Evolutionary conservation across 345 rosid species (phyloP), one percentile per base, ranked within the genome.

Genomic region (Hypericum androsaemum): DNA sequence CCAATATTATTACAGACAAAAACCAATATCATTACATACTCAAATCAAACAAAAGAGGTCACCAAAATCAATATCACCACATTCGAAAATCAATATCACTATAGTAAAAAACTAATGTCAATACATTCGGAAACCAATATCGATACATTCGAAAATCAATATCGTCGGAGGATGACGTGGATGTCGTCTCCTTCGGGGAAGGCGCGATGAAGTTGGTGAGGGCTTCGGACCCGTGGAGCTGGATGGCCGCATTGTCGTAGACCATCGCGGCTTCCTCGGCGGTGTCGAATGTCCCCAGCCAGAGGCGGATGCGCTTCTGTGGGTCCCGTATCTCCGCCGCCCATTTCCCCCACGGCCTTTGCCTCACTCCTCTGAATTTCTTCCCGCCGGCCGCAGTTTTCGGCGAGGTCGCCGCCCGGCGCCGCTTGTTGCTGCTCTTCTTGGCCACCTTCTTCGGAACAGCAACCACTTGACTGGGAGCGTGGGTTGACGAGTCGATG

Each of bases 241-340:
- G 82, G 41, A 85, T 74, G 3, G 98, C 98, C 37, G 96, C 98
- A 71, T 82, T 81, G 62, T 92, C 98, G 59, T 92, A 92, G 0
- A 85, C 98, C 68, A 73, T 70, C 0, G 98, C 98, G 0, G 98
- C 98, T 65, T 92, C 97, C 56, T 92, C 96, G 2, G 98, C 98
- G 0, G 96, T 92, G 40, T 83, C 77, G 52, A 71, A 92, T 7
- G 98, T 92, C 0, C 96, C 98, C 5, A 92, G 59, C 98, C 98
- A 92, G 10, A 88, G 61, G 53, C 98, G 79, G 44, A 79, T 82
- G 43, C 96, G 88, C 51, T 69, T 61, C 6, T 47, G 43, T 0
- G 98, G 98, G 59, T 92, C 98, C 61, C 98, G 83, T 17, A 92
- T 92, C 83, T 92, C 98, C 32, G 98, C 98, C 48, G 98, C 98